phyloP scores from a whole-genome alignment of 2,329 filamentous ascomycete genomes.

The Mollisia scopiformis region DNA sequence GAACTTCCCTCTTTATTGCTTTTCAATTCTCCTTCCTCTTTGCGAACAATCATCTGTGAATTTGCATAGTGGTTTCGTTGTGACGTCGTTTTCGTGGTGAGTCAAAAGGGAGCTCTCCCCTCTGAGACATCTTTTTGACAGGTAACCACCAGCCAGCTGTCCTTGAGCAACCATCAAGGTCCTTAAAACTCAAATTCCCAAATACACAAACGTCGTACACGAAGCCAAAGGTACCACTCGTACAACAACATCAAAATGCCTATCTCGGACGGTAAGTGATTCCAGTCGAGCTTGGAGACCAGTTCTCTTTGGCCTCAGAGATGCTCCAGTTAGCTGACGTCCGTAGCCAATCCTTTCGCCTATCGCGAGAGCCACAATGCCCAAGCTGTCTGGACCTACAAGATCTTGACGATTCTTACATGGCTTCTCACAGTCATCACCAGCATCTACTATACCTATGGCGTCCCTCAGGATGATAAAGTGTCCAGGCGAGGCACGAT shows the following conservation, averaged over 20 bases:
- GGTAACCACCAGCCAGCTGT: not conserved
- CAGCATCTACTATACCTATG: slow-evolving; percentile 74
- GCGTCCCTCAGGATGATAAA: slow-evolving; percentile 62
- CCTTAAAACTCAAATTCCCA: not conserved
- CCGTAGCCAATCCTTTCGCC: slow-evolving; percentile 81
- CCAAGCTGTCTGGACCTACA: slow-evolving; percentile 70
- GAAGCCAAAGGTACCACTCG: not conserved
- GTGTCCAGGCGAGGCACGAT: slow-evolving; percentile 62
- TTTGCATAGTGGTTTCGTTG: not conserved
- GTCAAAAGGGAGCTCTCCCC: not conserved
- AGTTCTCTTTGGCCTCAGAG: not conserved
- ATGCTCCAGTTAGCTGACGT: too few species aligned
- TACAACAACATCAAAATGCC: slow-evolving; percentile 2
- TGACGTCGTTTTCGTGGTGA: not conserved
- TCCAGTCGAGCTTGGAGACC: not conserved
- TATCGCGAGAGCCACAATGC: slow-evolving; percentile 67
- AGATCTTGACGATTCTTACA: slow-evolving; percentile 71
- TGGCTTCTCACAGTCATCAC: slow-evolving; percentile 76
- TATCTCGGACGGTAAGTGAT: slow-evolving; percentile 11
- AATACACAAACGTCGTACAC: not conserved
- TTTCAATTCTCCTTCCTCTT: not conserved
- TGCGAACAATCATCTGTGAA: not conserved
- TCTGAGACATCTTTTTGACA: not conserved
- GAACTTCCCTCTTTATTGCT: not conserved
- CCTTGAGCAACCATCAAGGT: not conserved